Percentiles rank a stretch among this genome's conserved stretches.
phyloP scores from a whole-genome alignment of 345 rosid species.

The Heritiera littoralis region DNA sequence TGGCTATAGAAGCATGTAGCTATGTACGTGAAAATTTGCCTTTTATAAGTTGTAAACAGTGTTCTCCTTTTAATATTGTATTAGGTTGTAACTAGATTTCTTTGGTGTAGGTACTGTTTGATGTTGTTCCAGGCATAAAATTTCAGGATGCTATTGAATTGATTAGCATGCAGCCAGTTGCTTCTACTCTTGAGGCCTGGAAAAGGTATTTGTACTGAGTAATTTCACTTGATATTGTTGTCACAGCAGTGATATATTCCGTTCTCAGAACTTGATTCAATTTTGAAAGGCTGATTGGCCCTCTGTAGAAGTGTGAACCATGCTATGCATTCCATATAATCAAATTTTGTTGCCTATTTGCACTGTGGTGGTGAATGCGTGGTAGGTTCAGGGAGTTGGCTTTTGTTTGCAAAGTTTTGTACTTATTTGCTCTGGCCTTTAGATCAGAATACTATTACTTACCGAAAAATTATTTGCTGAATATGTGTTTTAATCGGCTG shows the following conservation, averaged over 20 bases:
- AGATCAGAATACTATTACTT: background rate
- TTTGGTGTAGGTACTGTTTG: slow-evolving; percentile 77
- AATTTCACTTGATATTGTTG: slow-evolving; percentile 5
- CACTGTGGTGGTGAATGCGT: background rate
- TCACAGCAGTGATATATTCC: background rate
- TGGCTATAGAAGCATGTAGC: slow-evolving; percentile 4
- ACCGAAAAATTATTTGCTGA: background rate
- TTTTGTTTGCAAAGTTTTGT: slow-evolving; percentile 1
- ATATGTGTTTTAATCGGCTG: background rate
- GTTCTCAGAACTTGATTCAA: background rate
- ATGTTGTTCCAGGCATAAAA: slow-evolving; percentile 85
- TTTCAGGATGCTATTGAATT: slow-evolving; percentile 88
- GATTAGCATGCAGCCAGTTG: slow-evolving; percentile 88
- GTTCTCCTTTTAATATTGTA: slow-evolving; percentile 6
- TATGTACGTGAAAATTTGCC: background rate
- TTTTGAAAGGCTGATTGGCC: background rate
- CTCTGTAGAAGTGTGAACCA: background rate
- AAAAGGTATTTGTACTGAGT: slow-evolving; percentile 55
- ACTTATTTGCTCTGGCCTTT: background rate
- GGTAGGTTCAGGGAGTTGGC: background rate
- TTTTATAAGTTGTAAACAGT: background rate
- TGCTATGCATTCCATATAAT: background rate
- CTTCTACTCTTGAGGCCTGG: slow-evolving; percentile 75
- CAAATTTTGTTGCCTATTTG: background rate
- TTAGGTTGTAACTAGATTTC: slow-evolving; percentile 25